Evolutionary conservation across 1,284 basidiomycete species (phyloP).

Genomic region (Trametes polyzona): DNA sequence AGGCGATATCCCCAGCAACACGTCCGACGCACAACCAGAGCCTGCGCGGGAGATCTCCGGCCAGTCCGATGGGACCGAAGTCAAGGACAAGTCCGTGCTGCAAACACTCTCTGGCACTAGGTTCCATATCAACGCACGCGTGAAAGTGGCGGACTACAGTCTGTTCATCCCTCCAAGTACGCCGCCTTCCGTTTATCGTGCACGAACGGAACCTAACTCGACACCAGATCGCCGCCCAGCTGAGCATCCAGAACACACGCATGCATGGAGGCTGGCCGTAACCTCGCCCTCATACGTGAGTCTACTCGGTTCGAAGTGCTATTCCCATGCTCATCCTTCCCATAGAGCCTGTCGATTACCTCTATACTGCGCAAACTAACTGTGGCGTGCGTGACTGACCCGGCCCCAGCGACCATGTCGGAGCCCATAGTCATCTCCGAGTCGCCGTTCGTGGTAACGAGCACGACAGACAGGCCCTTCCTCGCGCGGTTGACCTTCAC

Average conservation of each 20-base stretch:
- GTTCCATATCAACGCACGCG: constrained; percentile 68
- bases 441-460: constrained; percentile 63
- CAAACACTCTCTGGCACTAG: constrained; percentile 44
- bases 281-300: constrained; percentile 74
- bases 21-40: background rate
- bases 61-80: background rate
- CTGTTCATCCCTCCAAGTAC: constrained; percentile 61
- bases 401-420: constrained; percentile 40
- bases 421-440: constrained; percentile 41
- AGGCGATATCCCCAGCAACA: constrained; percentile 1
- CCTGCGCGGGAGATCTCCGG: background rate
- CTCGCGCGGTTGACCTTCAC: constrained; percentile 62
- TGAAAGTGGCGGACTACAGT: constrained; percentile 67
- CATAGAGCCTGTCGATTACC: constrained; percentile 56
- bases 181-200: too few relatives aligned
- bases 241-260: constrained; percentile 48
- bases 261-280: constrained; percentile 73
- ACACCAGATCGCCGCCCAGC: constrained; percentile 46
- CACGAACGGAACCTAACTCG: too few relatives aligned
- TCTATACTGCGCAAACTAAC: constrained; percentile 54
- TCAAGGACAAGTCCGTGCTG: background rate
- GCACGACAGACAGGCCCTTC: constrained; percentile 63
- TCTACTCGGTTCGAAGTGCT: constrained; percentile 3
- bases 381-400: constrained; percentile 49
- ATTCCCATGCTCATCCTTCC: background rate